Conservation (phyloP, 78 protist species). For the Dictyostelium intermedium region DNA sequence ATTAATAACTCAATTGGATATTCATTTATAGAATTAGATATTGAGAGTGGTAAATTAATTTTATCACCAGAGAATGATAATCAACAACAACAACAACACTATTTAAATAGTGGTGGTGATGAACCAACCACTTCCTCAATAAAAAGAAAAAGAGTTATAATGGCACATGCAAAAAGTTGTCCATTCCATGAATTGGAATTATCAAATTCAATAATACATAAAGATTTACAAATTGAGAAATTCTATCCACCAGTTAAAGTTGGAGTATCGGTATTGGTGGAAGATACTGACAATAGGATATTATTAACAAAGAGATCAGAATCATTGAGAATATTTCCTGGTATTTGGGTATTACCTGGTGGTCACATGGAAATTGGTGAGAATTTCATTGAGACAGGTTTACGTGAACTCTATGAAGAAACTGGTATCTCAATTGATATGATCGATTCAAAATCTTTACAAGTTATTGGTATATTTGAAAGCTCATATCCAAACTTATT, state of each 20-base stretch:
- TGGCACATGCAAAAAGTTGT: conserved; percentile 51
- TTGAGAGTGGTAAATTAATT: conserved; percentile 11
- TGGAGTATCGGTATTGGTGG: conserved; percentile 52
- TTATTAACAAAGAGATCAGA: conserved; percentile 48
- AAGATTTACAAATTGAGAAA: conserved; percentile 9
- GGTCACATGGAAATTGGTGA: conserved; percentile 77
- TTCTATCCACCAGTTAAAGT: conserved; percentile 15
- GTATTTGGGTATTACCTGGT: conserved; percentile 71
- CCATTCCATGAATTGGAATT: conserved; percentile 36
- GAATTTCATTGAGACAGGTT: conserved; percentile 22
- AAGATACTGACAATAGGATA: conserved; percentile 30
- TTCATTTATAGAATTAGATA: conserved; percentile 23
- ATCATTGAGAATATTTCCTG: conserved; percentile 48
- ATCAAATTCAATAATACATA: conserved; percentile 45
- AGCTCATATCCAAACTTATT: conserved; percentile 43
- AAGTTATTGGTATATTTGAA: conserved; percentile 57
- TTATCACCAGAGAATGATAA: neutral
- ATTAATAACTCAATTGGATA: neutral
- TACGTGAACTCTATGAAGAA: conserved; percentile 62
- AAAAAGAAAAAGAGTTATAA: neutral
- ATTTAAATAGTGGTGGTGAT: neutral
- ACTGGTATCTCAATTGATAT: conserved; percentile 22
- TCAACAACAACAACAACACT: neutral
- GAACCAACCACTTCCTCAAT: neutral
- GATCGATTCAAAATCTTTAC: neutral